Percentiles rank a stretch among this genome's conserved stretches.
phyloP scores from a whole-genome alignment of 2,329 filamentous ascomycete species.

The Sclerotinia borealis region DNA sequence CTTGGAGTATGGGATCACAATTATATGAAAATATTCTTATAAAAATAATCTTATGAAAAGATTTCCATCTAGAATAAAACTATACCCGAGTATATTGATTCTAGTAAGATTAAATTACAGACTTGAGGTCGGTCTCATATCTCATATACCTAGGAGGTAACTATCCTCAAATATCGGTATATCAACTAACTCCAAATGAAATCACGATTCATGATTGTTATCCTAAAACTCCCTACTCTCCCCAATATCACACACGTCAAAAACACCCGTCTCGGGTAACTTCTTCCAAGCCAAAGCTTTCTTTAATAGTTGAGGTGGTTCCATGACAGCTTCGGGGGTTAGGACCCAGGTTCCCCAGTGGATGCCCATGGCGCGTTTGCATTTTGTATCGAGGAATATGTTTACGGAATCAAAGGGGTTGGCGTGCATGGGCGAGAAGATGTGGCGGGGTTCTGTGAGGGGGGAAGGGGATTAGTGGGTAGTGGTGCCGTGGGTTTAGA shows the following conservation, averaged over 20 bases:
- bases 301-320: slow-evolving; percentile 69
- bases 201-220: too few relatives aligned
- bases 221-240: slow-evolving; percentile 69
- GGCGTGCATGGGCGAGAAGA: slow-evolving; percentile 79
- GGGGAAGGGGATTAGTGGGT: not conserved
- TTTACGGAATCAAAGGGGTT: slow-evolving; percentile 84
- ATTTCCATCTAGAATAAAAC: too few relatives aligned
- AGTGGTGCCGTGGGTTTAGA: not conserved
- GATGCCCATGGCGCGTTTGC: slow-evolving; percentile 72
- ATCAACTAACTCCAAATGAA: too few relatives aligned
- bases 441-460: slow-evolving; percentile 47
- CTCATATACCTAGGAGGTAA: too few relatives aligned
- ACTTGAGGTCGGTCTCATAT: too few relatives aligned
- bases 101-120: too few relatives aligned
- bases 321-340: slow-evolving; percentile 76
- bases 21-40: too few relatives aligned
- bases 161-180: too few relatives aligned
- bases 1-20: too few relatives aligned
- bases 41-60: too few relatives aligned
- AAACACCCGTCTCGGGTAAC: slow-evolving; percentile 64
- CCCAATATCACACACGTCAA: slow-evolving; percentile 79
- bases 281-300: slow-evolving; percentile 64
- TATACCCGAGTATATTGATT: too few relatives aligned
- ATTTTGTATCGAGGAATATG: slow-evolving; percentile 80
- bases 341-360: slow-evolving; percentile 68